Percentiles rank a stretch among this genome's conserved stretches.
Conservation (phyloP, 2,329 filamentous ascomycete species). For the Fusarium subglutinans region DNA sequence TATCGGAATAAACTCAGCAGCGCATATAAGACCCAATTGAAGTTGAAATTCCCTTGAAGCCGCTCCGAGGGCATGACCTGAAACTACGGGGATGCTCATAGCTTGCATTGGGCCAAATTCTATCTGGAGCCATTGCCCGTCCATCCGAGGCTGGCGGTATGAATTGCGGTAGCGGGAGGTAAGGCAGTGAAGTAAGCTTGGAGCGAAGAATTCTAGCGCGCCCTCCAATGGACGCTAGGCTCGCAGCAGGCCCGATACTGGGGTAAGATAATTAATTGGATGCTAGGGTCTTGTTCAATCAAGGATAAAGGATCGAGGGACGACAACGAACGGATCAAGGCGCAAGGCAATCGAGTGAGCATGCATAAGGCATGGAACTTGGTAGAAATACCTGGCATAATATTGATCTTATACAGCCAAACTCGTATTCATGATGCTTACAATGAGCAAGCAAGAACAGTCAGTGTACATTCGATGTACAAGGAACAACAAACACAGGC, state of each 20-base stretch:
- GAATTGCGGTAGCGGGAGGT: background rate
- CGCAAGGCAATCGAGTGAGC: background rate
- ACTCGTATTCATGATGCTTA: background rate
- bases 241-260: constrained; percentile 20
- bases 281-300: background rate
- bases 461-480: constrained; percentile 1
- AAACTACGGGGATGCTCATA: constrained; percentile 13
- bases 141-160: constrained; percentile 19
- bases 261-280: constrained; percentile 28
- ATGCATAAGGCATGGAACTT: background rate
- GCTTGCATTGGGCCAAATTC: constrained; percentile 16
- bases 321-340: background rate
- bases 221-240: background rate
- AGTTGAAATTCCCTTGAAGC: background rate
- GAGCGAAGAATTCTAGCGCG: constrained; percentile 28
- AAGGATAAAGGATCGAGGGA: constrained; percentile 18
- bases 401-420: background rate
- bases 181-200: background rate
- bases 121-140: constrained; percentile 28
- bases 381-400: background rate
- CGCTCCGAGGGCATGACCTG: constrained; percentile 13
- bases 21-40: background rate
- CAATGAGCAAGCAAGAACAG: background rate
- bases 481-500: constrained; percentile 17
- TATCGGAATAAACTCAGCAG: background rate